A percentile compares a stretch with the other conserved stretches of the same genome.
Conservation (phyloP, 306 rosid species). For the Cyclanthera cordifolia region DNA sequence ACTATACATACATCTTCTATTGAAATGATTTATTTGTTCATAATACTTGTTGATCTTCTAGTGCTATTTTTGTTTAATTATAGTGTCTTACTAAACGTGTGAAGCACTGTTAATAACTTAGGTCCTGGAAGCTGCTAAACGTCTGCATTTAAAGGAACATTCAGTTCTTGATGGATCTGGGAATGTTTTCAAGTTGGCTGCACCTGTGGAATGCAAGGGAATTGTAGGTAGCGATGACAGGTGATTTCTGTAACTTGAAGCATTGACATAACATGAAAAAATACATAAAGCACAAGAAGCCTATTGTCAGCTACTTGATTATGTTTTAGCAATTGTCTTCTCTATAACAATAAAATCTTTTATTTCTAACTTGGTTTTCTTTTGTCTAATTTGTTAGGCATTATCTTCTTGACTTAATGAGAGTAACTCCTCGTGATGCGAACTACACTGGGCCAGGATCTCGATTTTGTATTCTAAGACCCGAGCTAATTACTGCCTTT, state of each 20-base stretch:
- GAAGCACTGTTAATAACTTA: conserved; percentile 23
- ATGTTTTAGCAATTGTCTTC: not conserved
- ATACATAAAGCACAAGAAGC: not conserved
- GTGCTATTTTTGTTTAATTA: not conserved
- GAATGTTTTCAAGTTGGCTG: conserved; percentile 77
- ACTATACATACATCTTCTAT: not conserved
- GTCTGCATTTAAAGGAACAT: conserved; percentile 89
- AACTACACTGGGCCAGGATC: conserved; percentile 78
- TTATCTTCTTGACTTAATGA: conserved; percentile 94
- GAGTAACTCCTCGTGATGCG: conserved; percentile 97
- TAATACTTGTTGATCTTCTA: not conserved
- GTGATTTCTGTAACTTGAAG: conserved; percentile 25
- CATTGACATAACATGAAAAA: not conserved
- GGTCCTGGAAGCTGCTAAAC: conserved; percentile 91
- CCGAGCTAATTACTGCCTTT: conserved; percentile 73
- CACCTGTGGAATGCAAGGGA: conserved; percentile 99
- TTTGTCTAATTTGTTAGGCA: conserved; percentile 38
- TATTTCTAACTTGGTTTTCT: not conserved
- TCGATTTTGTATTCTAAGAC: conserved; percentile 77
- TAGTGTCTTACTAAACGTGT: conserved; percentile 11
- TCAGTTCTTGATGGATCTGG: conserved; percentile 82
- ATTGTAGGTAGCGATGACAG: conserved; percentile 98
- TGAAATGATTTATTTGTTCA: not conserved
- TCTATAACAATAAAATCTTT: not conserved
- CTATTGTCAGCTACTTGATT: not conserved